phyloP scores from a whole-genome alignment of 2,329 filamentous ascomycete genomes.

The Colletotrichum sp. region DNA sequence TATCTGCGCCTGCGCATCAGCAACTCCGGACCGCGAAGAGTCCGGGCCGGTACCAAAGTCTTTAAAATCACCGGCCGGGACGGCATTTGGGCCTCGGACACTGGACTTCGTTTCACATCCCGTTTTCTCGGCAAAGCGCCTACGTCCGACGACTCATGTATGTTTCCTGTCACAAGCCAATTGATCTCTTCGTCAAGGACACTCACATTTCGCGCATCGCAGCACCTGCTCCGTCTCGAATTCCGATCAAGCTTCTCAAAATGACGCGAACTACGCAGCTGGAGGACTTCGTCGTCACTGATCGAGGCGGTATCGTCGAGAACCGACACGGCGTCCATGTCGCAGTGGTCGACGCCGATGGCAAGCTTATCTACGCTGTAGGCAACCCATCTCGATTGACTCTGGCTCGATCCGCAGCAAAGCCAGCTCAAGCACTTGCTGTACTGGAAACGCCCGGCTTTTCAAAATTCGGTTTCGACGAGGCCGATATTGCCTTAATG shows the following conservation, averaged over 20 bases:
- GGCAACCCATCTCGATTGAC: conserved; percentile 47
- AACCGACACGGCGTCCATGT: conserved; percentile 49
- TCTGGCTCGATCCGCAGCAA: conserved; percentile 49
- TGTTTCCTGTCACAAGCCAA: not conserved
- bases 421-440: conserved; percentile 49
- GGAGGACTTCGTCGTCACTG: conserved; percentile 37
- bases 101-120: not conserved
- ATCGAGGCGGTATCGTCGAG: conserved; percentile 45
- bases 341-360: conserved; percentile 41
- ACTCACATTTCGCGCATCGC: not conserved
- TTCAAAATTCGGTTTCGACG: conserved; percentile 39
- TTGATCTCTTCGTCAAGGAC: not conserved
- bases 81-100: not conserved
- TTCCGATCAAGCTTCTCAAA: not conserved
- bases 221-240: not conserved
- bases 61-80: not conserved
- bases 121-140: not conserved
- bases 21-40: not conserved
- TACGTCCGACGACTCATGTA: not conserved
- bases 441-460: conserved; percentile 45
- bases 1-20: not conserved
- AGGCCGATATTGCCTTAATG: conserved; percentile 49
- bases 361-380: conserved; percentile 41
- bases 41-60: not conserved
- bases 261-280: not conserved